Base-by-base conservation (phyloP, 352 stramenopile genomes). In the Pythium rishiriense region DNA sequence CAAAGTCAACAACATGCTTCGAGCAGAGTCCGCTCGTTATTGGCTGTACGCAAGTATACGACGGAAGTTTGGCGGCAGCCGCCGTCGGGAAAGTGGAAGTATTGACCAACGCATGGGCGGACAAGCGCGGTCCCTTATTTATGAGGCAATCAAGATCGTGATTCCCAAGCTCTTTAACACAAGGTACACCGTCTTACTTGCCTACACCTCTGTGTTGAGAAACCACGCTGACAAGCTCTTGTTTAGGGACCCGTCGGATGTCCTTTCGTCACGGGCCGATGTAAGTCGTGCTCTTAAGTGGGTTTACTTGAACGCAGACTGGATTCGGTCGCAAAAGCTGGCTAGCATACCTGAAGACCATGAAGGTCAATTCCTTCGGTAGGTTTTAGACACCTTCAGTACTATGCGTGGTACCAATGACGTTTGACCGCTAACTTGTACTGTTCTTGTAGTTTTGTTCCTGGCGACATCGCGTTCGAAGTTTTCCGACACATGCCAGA, bases 401-500 rank as follows among this genome's bases (percentile, higher is more conserved):
- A 47, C 7, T n/a, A 24, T 7, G 26, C n/a, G n/a, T n/a, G n/a
- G n/a, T n/a, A n/a, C n/a, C n/a, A n/a, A n/a, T n/a, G n/a, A n/a
- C n/a, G n/a, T n/a, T n/a, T n/a, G n/a, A n/a, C n/a, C n/a, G n/a
- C n/a, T n/a, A n/a, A n/a, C n/a, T n/a, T 90, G 17, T 60, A 28
- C 4, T 35, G 41, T 66, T 17, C 24, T 63, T 21, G 28, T n/a
- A 94, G 84, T 4, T 79, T 96, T 33, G 63, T 62, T 28, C 56
- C 72, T 41, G 75, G 74, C 2, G 83, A 96, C 53, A 57, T 79
- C 43, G 85, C 78, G 0, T 96, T 94, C 54, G 75, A 92, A 66
- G 85, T 96, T 43, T 96, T 96, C 50, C 83, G 85, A 1, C 83
- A 96, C 64, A 90, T 96, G 72, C 87, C 87, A 0, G 83, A 96